A percentile compares a stretch with the other conserved stretches of the same genome.
These are phyloP conservation scores for Phytopythium boreale DNA, from an alignment of 352 stramenopile genomes.

Conservation along the genomic window DNA sequence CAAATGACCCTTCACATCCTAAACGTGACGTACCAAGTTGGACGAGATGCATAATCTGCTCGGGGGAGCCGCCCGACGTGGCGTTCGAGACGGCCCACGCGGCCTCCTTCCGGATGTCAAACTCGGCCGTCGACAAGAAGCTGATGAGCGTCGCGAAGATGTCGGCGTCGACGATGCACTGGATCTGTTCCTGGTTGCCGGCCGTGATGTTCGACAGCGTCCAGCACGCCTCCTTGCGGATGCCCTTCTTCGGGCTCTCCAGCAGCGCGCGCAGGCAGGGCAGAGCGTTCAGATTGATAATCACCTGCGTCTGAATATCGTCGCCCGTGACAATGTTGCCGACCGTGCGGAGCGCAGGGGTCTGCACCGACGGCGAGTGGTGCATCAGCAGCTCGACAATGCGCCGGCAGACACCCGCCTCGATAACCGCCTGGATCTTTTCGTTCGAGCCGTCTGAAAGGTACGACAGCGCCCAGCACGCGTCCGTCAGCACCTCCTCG, in stretches of 20 bases:
- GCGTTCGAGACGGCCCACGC: conserved; percentile 99
- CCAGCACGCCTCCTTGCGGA: conserved; percentile 99
- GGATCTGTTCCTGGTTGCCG: conserved; percentile 98
- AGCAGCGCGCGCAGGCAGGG: conserved; percentile 95
- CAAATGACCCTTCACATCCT: background rate
- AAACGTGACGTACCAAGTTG: conserved; percentile 66
- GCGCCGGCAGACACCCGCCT: conserved; percentile 94
- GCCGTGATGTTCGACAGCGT: conserved; percentile 99
- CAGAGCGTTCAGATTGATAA: conserved; percentile 98
- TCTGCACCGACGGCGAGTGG: conserved; percentile 80
- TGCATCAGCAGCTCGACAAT: conserved; percentile 95
- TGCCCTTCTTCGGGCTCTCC: conserved; percentile 96
- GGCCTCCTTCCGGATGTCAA: conserved; percentile 98
- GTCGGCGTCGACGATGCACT: conserved; percentile 96
- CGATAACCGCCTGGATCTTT: conserved; percentile 99
- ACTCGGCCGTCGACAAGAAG: conserved; percentile 96
- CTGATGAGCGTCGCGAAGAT: conserved; percentile 97
- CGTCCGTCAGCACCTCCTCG: conserved; percentile 99
- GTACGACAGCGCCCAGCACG: conserved; percentile 99
- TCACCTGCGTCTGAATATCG: conserved; percentile 98
- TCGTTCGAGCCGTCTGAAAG: conserved; percentile 98
- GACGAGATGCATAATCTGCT: conserved; percentile 98
- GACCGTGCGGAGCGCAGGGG: conserved; percentile 81
- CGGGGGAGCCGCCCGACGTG: conserved; percentile 91
- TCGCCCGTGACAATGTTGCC: conserved; percentile 99